These are phyloP conservation scores for Chimonanthus praecox DNA, from an alignment of 164 flowering plant species.

Conservation along the genomic window DNA sequence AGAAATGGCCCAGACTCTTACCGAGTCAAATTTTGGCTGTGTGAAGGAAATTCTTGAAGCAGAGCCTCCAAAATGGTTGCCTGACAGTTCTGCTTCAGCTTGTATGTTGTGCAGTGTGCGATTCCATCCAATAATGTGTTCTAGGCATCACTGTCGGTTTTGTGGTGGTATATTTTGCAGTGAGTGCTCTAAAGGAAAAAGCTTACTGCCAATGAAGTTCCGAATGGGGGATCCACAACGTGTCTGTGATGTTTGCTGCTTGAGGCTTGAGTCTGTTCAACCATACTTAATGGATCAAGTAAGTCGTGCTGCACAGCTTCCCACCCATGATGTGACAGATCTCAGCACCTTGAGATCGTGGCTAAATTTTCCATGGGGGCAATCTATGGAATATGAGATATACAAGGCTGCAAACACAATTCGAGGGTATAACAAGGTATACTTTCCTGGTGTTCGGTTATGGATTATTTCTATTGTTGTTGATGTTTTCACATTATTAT, in stretches of 20 bases:
- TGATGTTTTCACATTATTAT: neutral
- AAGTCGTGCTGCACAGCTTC: constrained; percentile 84
- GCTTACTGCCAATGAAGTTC: constrained; percentile 75
- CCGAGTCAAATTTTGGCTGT: constrained; percentile 58
- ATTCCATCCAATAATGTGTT: constrained; percentile 94
- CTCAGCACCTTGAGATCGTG: constrained; percentile 96
- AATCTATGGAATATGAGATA: constrained; percentile 92
- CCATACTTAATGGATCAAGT: constrained; percentile 82
- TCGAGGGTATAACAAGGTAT: constrained; percentile 63
- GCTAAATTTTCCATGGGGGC: constrained; percentile 96
- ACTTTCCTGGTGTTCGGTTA: neutral
- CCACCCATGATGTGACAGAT: constrained; percentile 92
- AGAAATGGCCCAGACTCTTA: constrained; percentile 90
- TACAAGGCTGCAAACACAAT: constrained; percentile 94
- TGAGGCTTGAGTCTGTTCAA: constrained; percentile 82
- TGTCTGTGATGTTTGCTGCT: constrained; percentile 92
- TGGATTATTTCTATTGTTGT: neutral
- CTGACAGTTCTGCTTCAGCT: constrained; percentile 84
- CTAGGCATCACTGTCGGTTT: constrained; percentile 87
- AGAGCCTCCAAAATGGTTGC: constrained; percentile 95
- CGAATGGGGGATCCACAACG: constrained; percentile 64
- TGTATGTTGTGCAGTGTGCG: constrained; percentile 90
- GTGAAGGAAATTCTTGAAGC: constrained; percentile 65
- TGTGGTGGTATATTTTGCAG: constrained; percentile 95
- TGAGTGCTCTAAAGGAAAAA: constrained; percentile 82